These are phyloP conservation scores for Wallacemonas sp. DNA, from an alignment of 208 protist genomes.

Conservation along the genomic window DNA sequence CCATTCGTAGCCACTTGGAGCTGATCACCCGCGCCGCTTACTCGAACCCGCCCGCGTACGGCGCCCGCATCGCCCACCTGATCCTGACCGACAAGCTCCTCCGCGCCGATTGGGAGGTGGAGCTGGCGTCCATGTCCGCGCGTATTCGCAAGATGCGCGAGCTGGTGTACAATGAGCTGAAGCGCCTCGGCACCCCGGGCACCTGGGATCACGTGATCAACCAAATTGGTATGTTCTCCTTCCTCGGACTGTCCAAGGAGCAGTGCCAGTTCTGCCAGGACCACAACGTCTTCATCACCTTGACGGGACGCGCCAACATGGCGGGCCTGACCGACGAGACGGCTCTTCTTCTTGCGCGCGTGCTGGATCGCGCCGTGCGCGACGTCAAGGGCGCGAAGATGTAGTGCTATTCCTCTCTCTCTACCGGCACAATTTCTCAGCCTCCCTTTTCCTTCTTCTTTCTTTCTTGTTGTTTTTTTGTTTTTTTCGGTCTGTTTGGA, in stretches of 20 bases:
- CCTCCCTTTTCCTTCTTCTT: background rate
- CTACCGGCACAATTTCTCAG: background rate
- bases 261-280: constrained; percentile 77
- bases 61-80: constrained; percentile 93
- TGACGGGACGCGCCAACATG: constrained; percentile 82
- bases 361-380: constrained; percentile 71
- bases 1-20: constrained; percentile 77
- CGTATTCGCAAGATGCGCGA: constrained; percentile 87
- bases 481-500: too few species aligned
- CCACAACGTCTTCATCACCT: constrained; percentile 75
- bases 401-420: background rate
- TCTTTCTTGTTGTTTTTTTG: too few species aligned
- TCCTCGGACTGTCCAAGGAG: constrained; percentile 91
- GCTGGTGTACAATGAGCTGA: constrained; percentile 74
- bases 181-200: constrained; percentile 70
- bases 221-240: constrained; percentile 99
- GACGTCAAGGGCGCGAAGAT: constrained; percentile 10
- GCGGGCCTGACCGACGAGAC: constrained; percentile 69
- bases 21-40: constrained; percentile 94
- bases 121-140: constrained; percentile 89
- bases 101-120: constrained; percentile 86
- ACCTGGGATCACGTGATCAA: constrained; percentile 95
- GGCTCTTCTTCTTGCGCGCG: constrained; percentile 56
- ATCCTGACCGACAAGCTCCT: constrained; percentile 89
- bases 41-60: constrained; percentile 96